Evolutionary conservation across 2,329 filamentous ascomycete species (phyloP).

Genomic region (Ilyonectria robusta): DNA sequence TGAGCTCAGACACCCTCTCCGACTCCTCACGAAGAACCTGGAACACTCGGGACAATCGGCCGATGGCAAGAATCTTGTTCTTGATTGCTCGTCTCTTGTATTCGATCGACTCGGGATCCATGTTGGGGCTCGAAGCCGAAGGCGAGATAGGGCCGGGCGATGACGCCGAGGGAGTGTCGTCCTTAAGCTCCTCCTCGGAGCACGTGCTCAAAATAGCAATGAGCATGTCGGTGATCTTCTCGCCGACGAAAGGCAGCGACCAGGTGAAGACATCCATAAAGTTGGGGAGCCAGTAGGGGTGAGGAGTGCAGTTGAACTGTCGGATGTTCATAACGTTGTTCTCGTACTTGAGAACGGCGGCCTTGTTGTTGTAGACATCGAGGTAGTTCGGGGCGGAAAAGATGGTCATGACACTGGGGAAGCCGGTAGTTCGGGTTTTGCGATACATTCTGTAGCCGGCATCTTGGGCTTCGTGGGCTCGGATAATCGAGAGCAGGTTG

Average conservation of each 20-base stretch:
- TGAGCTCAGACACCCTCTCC: conserved; percentile 96
- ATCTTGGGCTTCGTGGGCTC: conserved; percentile 98
- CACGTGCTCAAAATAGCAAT: conserved; percentile 98
- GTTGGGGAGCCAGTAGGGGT: conserved; percentile 99
- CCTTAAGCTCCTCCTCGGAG: conserved; percentile 98
- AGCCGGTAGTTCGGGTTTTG: conserved; percentile 97
- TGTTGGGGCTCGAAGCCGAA: conserved; percentile 58
- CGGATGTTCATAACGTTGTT: conserved; percentile 99
- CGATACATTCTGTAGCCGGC: conserved; percentile 99
- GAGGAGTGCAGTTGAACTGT: conserved; percentile 99
- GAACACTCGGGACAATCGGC: conserved; percentile 96
- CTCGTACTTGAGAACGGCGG: conserved; percentile 98
- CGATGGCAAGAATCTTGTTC: conserved; percentile 99
- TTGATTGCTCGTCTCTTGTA: conserved; percentile 98
- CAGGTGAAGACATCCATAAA: conserved; percentile 99
- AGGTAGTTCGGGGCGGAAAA: conserved; percentile 99
- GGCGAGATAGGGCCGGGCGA: conserved; percentile 82
- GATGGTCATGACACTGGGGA: conserved; percentile 99
- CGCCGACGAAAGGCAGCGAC: conserved; percentile 97
- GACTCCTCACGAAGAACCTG: conserved; percentile 98
- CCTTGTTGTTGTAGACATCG: conserved; percentile 99
- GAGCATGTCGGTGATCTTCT: conserved; percentile 99
- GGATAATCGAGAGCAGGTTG: conserved; percentile 95
- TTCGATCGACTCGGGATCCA: conserved; percentile 89
- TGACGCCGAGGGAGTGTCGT: conserved; percentile 80